Percentiles rank a stretch among this genome's conserved stretches.
Evolutionary conservation across 176 grass and related monocot genomes (phyloP).

Genomic region (Lolium multiflorum): DNA sequence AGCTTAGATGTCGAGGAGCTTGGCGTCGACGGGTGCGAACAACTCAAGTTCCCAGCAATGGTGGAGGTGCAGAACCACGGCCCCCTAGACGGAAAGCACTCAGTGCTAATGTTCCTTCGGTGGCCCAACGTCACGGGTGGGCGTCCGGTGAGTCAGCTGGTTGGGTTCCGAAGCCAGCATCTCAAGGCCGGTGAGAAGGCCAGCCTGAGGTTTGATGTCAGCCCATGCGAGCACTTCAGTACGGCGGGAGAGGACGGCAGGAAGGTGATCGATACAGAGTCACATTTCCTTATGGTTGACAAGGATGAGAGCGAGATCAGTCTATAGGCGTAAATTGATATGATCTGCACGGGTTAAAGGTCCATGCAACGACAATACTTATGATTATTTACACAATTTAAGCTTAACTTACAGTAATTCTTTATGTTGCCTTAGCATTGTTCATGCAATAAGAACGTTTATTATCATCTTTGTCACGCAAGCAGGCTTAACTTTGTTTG

Average conservation of each 20-base stretch:
- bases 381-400: background rate
- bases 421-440: background rate
- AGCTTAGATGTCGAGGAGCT: slow-evolving; percentile 43
- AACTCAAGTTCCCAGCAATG: slow-evolving; percentile 50
- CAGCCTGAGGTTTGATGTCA: slow-evolving; percentile 43
- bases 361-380: background rate
- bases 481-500: no score
- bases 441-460: no score
- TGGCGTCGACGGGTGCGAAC: slow-evolving; percentile 36
- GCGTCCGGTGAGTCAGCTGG: slow-evolving; percentile 55
- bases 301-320: slow-evolving; percentile 55
- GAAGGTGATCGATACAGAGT: slow-evolving; percentile 66
- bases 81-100: slow-evolving; percentile 64
- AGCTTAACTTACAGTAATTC: background rate
- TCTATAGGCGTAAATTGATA: slow-evolving; percentile 29
- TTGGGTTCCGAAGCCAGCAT: slow-evolving; percentile 59
- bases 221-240: slow-evolving; percentile 62
- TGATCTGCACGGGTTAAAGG: background rate
- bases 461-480: no score
- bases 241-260: slow-evolving; percentile 51
- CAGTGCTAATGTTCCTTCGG: slow-evolving; percentile 67
- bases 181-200: slow-evolving; percentile 51
- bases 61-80: slow-evolving; percentile 68
- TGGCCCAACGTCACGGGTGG: slow-evolving; percentile 46
- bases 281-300: slow-evolving; percentile 62